phyloP scores from a whole-genome alignment of 2,329 filamentous ascomycete species.

The Scopulariopsis brevicaulis region DNA sequence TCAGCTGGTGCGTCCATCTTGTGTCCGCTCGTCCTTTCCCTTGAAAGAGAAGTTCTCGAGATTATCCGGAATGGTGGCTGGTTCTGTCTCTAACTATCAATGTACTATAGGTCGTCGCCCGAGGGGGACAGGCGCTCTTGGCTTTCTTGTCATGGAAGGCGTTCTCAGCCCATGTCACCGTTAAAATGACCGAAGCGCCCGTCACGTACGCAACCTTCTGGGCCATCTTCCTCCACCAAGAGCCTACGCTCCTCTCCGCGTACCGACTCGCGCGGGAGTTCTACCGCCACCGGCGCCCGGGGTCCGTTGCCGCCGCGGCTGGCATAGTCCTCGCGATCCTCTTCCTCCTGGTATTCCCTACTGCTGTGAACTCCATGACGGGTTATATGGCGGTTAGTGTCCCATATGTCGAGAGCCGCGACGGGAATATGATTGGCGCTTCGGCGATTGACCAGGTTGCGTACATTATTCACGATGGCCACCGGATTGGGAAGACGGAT shows the following conservation, averaged over 20 bases:
- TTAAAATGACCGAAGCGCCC: slow-evolving; percentile 12
- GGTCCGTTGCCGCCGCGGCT: slow-evolving; percentile 11
- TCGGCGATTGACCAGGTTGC: slow-evolving; percentile 7
- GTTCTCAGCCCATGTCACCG: slow-evolving; percentile 14
- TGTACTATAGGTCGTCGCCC: slow-evolving; percentile 13
- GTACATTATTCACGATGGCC: slow-evolving; percentile 14
- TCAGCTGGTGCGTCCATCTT: slow-evolving; percentile 12
- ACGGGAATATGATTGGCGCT: slow-evolving; percentile 9
- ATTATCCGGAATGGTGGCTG: too few species aligned
- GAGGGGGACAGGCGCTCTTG: slow-evolving; percentile 14
- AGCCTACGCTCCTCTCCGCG: slow-evolving; percentile 10
- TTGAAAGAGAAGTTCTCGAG: not conserved
- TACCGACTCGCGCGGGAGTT: slow-evolving; percentile 10
- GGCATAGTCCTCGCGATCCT: slow-evolving; percentile 14
- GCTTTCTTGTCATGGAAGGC: slow-evolving; percentile 14
- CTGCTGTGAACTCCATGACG: slow-evolving; percentile 15
- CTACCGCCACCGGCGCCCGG: slow-evolving; percentile 1
- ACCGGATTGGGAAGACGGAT: slow-evolving; percentile 8
- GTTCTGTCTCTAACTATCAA: not conserved
- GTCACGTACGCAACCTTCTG: slow-evolving; percentile 16
- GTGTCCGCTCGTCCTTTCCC: too few species aligned
- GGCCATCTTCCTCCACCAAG: slow-evolving; percentile 11
- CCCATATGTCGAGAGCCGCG: slow-evolving; percentile 11
- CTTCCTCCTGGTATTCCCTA: slow-evolving; percentile 16
- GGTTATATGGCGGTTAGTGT: slow-evolving; percentile 13